Conservation (phyloP, 2,329 filamentous ascomycete genomes). For the Penicillium brasilianum region DNA sequence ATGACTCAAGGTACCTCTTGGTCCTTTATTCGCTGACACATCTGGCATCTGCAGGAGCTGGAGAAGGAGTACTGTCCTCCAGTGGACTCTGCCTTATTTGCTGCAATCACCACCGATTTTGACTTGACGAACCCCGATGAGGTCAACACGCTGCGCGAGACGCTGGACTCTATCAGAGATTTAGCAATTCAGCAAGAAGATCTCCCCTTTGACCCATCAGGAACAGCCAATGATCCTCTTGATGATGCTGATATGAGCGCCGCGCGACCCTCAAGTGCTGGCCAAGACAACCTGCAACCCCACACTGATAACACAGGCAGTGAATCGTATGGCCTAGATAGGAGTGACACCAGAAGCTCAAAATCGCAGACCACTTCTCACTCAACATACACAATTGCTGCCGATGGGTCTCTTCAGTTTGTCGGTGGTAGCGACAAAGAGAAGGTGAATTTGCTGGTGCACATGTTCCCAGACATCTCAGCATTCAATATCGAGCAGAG, state of each 20-base stretch:
- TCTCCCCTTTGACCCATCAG: slow-evolving; percentile 75
- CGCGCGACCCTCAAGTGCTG: slow-evolving; percentile 22
- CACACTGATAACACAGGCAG: slow-evolving; percentile 58
- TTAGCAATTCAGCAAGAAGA: slow-evolving; percentile 72
- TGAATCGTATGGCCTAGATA: slow-evolving; percentile 49
- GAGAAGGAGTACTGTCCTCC: slow-evolving; percentile 75
- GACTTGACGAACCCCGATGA: slow-evolving; percentile 62
- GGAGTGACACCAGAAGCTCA: slow-evolving; percentile 32
- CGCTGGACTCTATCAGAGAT: slow-evolving; percentile 69
- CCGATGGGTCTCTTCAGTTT: slow-evolving; percentile 37
- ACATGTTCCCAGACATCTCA: slow-evolving; percentile 74
- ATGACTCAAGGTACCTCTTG: background rate
- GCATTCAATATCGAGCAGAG: slow-evolving; percentile 68
- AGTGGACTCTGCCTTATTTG: slow-evolving; percentile 77
- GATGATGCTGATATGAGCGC: slow-evolving; percentile 31
- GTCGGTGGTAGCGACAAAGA: slow-evolving; percentile 53
- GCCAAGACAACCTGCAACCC: slow-evolving; percentile 42
- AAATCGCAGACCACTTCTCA: slow-evolving; percentile 21
- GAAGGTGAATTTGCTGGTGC: slow-evolving; percentile 67
- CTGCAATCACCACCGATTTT: slow-evolving; percentile 76
- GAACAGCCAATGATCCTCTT: slow-evolving; percentile 59
- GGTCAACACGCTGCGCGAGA: slow-evolving; percentile 60
- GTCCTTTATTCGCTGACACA: background rate
- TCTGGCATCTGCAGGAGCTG: slow-evolving; percentile 38
- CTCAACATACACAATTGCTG: slow-evolving; percentile 33